Conservation (phyloP, 176 grass and related monocot species). For the Cenchrus purpureus region DNA sequence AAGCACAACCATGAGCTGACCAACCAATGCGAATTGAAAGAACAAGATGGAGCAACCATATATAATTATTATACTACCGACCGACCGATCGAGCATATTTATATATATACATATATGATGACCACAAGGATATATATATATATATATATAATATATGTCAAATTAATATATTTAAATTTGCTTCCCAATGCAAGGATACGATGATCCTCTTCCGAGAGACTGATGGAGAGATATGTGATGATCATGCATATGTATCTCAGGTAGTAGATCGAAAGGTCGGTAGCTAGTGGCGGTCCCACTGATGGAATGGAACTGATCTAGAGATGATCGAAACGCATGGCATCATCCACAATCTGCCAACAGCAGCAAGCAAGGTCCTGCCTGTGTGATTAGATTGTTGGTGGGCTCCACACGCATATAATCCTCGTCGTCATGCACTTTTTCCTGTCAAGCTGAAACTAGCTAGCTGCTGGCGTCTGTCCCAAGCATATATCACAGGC, state of each 20-base stretch:
- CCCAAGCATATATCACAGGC: conserved; percentile 1
- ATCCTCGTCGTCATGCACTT: not conserved
- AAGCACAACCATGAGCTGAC: not conserved
- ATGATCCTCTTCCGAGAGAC: conserved; percentile 17
- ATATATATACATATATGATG: not conserved
- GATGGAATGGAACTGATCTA: too few relatives aligned
- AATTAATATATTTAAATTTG: not conserved
- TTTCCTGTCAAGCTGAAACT: conserved; percentile 15
- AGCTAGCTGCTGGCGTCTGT: conserved; percentile 6
- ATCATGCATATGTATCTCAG: not conserved
- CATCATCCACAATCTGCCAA: conserved; percentile 21
- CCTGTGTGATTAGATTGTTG: not conserved
- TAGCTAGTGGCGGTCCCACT: conserved; percentile 20
- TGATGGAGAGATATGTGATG: not conserved
- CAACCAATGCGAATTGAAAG: not conserved
- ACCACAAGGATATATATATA: not conserved
- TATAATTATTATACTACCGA: conserved; percentile 7
- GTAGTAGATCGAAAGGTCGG: not conserved
- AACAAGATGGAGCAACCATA: not conserved
- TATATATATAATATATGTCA: not conserved
- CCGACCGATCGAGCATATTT: not conserved
- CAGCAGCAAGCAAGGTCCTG: not conserved
- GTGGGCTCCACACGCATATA: conserved; percentile 8
- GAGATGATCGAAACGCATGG: not conserved
- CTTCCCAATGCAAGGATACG: not conserved